phyloP scores from a whole-genome alignment of 2,329 filamentous ascomycete genomes.

The Ophiostoma triangulosporum region DNA sequence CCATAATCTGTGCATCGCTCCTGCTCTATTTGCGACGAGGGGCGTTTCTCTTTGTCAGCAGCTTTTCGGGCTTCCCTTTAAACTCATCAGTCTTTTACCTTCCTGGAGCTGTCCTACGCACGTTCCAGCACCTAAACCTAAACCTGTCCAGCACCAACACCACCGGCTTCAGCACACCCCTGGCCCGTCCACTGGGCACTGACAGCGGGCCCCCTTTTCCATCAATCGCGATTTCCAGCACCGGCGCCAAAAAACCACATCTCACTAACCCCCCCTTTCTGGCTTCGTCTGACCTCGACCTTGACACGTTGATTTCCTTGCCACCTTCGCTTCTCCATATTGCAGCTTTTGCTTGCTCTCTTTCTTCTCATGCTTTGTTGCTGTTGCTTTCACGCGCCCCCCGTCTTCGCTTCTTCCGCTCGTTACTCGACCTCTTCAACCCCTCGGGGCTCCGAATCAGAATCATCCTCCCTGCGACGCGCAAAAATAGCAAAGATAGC shows the following conservation, averaged over 20 bases:
- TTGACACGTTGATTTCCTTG: not conserved
- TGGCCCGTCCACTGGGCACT: not conserved
- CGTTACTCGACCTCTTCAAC: not conserved
- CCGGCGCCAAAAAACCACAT: conserved; percentile 2
- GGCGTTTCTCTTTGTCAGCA: not conserved
- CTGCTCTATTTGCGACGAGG: not conserved
- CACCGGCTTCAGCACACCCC: not conserved
- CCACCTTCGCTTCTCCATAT: not conserved
- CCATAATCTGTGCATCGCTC: no score
- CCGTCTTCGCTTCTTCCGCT: conserved; percentile 1
- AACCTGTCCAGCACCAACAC: not conserved
- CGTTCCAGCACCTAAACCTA: not conserved
- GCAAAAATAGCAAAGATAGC: conserved; percentile 5
- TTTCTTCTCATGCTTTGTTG: not conserved
- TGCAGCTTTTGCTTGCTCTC: not conserved
- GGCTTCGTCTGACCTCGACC: not conserved
- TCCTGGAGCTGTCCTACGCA: not conserved
- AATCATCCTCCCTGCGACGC: conserved; percentile 4
- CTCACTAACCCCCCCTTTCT: not conserved
- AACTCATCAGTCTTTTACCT: not conserved
- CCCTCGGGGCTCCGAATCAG: not conserved
- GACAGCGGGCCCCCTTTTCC: not conserved
- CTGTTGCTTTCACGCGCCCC: not conserved
- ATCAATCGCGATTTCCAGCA: conserved; percentile 1
- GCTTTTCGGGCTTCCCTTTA: not conserved